Percentiles rank a stretch among this genome's conserved stretches.
Evolutionary conservation across 164 flowering plant species (phyloP).

Genomic region (Cinnamomum chago): DNA sequence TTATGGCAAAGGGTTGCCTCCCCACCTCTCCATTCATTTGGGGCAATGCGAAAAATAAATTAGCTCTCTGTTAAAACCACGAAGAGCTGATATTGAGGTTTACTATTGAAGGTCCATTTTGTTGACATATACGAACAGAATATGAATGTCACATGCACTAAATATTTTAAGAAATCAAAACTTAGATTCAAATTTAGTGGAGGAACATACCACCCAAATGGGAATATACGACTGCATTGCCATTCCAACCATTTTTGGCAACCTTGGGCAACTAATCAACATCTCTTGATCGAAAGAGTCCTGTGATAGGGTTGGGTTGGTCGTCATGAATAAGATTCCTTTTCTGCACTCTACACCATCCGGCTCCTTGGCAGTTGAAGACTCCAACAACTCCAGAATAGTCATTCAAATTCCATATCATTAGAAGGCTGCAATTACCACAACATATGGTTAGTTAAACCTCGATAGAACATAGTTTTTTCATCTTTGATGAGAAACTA

Average conservation of each 20-base stretch:
- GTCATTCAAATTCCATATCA: slow-evolving; percentile 81
- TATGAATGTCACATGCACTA: neutral
- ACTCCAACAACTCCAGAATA: slow-evolving; percentile 72
- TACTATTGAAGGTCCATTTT: too few species aligned
- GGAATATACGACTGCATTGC: slow-evolving; percentile 51
- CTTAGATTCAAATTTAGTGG: neutral
- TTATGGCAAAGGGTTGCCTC: too few species aligned
- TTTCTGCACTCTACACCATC: slow-evolving; percentile 75
- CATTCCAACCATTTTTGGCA: slow-evolving; percentile 56
- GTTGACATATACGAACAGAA: neutral
- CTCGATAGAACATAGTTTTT: too few species aligned
- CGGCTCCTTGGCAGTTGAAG: slow-evolving; percentile 90
- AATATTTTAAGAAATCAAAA: neutral
- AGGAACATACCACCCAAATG: slow-evolving; percentile 55
- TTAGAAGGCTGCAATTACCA: slow-evolving; percentile 51
- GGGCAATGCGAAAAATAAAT: neutral
- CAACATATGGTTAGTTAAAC: neutral
- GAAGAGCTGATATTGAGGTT: neutral
- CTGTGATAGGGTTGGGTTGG: slow-evolving; percentile 54
- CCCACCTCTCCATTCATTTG: neutral
- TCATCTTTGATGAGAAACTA: neutral
- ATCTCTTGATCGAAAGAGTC: slow-evolving; percentile 55
- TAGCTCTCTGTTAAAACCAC: neutral
- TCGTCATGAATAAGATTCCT: slow-evolving; percentile 64
- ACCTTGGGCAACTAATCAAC: slow-evolving; percentile 48